Evolutionary conservation across 2,329 filamentous ascomycete genomes (phyloP).

Genomic region (Dactylellina cionopaga): DNA sequence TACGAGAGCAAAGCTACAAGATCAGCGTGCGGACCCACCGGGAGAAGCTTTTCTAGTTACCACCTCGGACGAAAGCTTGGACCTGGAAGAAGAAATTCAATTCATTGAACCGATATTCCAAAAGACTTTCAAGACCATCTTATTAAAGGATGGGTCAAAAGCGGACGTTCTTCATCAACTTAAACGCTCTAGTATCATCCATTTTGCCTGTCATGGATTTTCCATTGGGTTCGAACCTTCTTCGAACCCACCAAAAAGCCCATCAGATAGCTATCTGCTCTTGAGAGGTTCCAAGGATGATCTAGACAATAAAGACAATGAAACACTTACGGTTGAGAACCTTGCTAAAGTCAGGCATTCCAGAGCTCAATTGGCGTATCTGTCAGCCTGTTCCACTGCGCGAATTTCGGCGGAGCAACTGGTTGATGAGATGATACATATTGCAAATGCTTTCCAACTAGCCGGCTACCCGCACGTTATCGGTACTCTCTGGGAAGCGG

Average conservation of each 20-base stretch:
- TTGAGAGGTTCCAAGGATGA: not conserved
- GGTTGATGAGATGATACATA: too few relatives aligned
- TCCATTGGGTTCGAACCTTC: slow-evolving; percentile 1
- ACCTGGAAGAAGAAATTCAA: too few relatives aligned
- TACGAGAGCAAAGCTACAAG: not conserved
- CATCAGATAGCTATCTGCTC: slow-evolving; percentile 4
- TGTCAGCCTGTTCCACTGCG: not conserved
- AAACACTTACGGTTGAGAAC: slow-evolving; percentile 1
- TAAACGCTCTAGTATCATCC: not conserved
- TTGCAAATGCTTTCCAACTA: too few relatives aligned
- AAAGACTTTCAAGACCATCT: not conserved
- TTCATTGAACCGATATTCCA: not conserved
- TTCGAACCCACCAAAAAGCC: slow-evolving; percentile 11
- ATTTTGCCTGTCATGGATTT: not conserved
- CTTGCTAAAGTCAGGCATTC: not conserved
- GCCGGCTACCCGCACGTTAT: too few relatives aligned
- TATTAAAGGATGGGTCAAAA: not conserved
- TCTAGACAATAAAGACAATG: slow-evolving; percentile 3
- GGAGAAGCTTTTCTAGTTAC: not conserved
- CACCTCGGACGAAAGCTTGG: not conserved
- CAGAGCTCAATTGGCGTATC: not conserved
- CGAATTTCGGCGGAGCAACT: not conserved
- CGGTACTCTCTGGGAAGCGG: too few relatives aligned
- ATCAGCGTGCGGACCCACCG: not conserved
- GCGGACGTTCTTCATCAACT: not conserved